Base-by-base conservation (phyloP, 2,329 filamentous ascomycete genomes). In the Phaeosphaeriaceae sp. region DNA sequence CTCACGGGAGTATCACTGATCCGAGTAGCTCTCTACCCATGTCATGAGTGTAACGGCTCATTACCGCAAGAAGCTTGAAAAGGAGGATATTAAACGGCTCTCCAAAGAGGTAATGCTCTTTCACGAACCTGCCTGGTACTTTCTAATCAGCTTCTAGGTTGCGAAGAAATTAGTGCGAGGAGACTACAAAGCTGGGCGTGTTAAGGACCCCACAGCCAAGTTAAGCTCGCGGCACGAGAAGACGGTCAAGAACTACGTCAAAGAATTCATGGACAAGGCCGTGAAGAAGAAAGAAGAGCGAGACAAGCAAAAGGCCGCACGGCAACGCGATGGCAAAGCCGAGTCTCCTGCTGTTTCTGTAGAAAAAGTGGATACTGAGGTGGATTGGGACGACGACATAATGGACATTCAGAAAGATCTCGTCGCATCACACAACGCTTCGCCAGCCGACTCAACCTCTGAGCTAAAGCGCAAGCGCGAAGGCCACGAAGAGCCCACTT, bases 151-250 rank as follows among this genome's bases (percentile, higher is more conserved):
- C 19, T 19, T 49, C 46, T 57, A 85, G 76, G 85, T 94, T 48
- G 88, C 88, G 56, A 97, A 97, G 79, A 96, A 94, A 77, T 85
- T 98, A 15, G 93, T 97, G 20, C 87, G 91, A 19, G 95, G 92
- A 0, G 94, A 98, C 76, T 97, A 91, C 80, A 96, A 96, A 76
- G 90, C 94, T 71, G 87, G 88, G 48, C 89, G 92, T n/a, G 93
- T 97, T 10, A 85, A 87, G 47, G 89, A 97, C 70, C 94, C 93
- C 0, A 91, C 87, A 9, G 72, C 72, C 22, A 86, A 86, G 49
- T 89, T 97, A 63, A 86, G 85, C 25, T 86, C 91, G 36, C 93
- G 92, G 73, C 91, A 95, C 69, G 86, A 89, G 68, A 89, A 89
- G 73, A 92, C 93, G 63, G 87, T 97, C 58, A 96, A 92, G 79